Evolutionary conservation across 352 stramenopile species (phyloP), one percentile per base, ranked within the genome.

Genomic region (Phytophthora lateralis): DNA sequence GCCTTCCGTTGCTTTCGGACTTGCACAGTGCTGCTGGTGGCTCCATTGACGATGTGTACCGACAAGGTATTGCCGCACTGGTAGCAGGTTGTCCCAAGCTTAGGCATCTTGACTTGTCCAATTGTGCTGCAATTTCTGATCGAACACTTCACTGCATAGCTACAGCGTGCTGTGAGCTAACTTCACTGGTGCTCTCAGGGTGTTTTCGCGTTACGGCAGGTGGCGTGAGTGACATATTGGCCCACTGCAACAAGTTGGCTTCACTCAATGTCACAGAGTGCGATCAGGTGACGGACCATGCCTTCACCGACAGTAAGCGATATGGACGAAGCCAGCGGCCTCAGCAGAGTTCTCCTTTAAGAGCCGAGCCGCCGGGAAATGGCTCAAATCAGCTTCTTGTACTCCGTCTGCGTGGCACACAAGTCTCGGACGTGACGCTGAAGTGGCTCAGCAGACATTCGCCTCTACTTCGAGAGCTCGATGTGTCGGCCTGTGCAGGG

Each of bases 381-480:
- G 39, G 20, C 11, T 46, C 71, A 0, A 69, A 55, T 4, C 62
- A 63, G 6, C 67, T 93, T 7, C 39, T 48, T 8, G 51, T 65
- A 4, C 62, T 94, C 6, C 71, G 74, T 15, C 56, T 94, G 3
- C 57, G 69, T 10, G 48, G 80, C 5, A 63, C 54, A 2, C 17
- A 62, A 4, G 21, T 94, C 1, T 78, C 83, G 0, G 82, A 89
- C 48, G 42, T 62, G 3, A 69, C 64, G 1, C 61, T 92, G 2
- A 66, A 74, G 7, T 67, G 55, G 17, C 38, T 94, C 9, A 73
- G 72, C n/a, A 55, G 37, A 3, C 56, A 69, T 15, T 93, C 85
- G 14, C 71, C 80, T 7, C 62, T 82, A 7, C 66, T 98, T 15
- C 74, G 62, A 14, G 85, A 92, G 15, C 78, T 98, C 26, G 87